These are phyloP conservation scores for Alternaria postmessia DNA, from an alignment of 2,329 filamentous ascomycete genomes.

Conservation along the genomic window DNA sequence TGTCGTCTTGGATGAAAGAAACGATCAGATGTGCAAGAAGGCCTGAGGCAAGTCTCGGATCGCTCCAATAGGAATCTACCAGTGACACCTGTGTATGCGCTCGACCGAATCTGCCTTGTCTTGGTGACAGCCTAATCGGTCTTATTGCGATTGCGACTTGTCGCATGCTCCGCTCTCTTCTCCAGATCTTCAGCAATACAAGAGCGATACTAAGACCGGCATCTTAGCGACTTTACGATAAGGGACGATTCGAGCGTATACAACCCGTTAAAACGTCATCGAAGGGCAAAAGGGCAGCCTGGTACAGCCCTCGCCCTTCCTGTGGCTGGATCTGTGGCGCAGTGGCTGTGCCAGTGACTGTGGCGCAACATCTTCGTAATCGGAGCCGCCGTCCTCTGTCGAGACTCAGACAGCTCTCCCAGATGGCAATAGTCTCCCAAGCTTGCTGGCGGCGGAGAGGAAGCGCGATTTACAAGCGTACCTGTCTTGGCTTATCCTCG, in stretches of 20 bases:
- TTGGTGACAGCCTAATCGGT: slow-evolving; percentile 1
- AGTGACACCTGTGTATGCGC: not conserved
- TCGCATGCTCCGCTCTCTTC: slow-evolving; percentile 1
- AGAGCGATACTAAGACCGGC: not conserved
- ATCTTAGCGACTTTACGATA: not conserved
- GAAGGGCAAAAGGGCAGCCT: not conserved
- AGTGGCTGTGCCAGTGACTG: not conserved
- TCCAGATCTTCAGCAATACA: not conserved
- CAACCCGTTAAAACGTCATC: not conserved
- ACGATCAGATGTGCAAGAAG: not conserved
- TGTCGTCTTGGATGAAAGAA: not conserved
- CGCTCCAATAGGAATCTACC: not conserved
- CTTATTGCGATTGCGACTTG: slow-evolving; percentile 4
- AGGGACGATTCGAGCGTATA: not conserved
- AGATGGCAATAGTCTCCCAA: not conserved
- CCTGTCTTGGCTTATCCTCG: not conserved
- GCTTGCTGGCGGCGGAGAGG: not conserved
- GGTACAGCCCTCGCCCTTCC: not conserved
- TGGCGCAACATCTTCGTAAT: not conserved
- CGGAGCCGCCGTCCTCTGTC: not conserved
- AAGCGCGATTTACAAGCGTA: not conserved
- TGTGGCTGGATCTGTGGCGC: not conserved
- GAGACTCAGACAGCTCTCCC: not conserved
- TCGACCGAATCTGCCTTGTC: slow-evolving; percentile 9
- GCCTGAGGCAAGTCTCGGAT: not conserved